These are phyloP conservation scores for Carnegiea gigantea DNA, from an alignment of 179 eudicot genomes.

Conservation along the genomic window DNA sequence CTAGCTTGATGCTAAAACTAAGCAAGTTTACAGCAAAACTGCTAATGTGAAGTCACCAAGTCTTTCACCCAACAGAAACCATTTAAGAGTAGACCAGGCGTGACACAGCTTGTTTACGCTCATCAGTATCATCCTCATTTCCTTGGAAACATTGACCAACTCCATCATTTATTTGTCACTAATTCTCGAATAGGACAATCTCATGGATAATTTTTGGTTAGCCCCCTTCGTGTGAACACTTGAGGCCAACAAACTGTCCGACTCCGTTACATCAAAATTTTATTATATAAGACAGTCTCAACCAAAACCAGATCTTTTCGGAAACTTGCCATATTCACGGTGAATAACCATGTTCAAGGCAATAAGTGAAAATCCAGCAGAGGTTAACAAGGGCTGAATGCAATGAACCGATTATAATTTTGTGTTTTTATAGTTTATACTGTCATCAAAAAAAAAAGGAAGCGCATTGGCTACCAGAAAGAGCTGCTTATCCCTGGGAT, in stretches of 20 bases:
- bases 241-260: background rate
- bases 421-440: background rate
- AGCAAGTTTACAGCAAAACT: background rate
- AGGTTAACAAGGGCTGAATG: constrained; percentile 4
- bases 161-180: background rate
- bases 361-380: constrained; percentile 1
- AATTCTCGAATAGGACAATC: background rate
- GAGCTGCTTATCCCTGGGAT: background rate
- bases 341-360: constrained; percentile 9
- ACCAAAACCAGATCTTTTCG: background rate
- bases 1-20: background rate
- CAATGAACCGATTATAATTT: background rate
- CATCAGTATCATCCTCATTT: background rate
- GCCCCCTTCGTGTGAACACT: background rate
- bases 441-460: constrained; percentile 12
- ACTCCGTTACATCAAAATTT: background rate
- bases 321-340: background rate
- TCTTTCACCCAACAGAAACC: background rate
- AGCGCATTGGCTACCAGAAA: background rate
- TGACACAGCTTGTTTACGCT: background rate
- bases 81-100: background rate
- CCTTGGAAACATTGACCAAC: constrained; percentile 5
- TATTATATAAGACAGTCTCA: background rate
- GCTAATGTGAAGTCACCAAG: constrained; percentile 10
- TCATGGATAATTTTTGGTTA: background rate